These are phyloP conservation scores for Uromyces viciae-fabae DNA, from an alignment of 1,284 basidiomycete species.

Conservation along the genomic window DNA sequence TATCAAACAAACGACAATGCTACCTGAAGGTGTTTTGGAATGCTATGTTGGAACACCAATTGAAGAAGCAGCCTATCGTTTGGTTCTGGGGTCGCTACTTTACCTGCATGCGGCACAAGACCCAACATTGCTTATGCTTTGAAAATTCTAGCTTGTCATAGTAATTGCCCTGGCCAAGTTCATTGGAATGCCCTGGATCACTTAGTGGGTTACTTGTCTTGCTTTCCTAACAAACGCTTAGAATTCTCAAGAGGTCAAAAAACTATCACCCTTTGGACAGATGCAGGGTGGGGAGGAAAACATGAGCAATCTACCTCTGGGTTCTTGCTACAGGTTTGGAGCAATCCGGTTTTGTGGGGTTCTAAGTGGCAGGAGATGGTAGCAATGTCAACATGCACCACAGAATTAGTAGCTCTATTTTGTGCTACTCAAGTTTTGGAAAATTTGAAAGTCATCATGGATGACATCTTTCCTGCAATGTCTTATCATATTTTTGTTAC, in stretches of 20 bases:
- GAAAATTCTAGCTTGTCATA: background rate
- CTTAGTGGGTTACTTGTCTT: background rate
- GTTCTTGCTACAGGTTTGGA: background rate
- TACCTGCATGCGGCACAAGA: background rate
- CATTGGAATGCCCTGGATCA: slow-evolving; percentile 11
- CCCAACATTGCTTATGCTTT: background rate
- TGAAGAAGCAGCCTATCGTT: background rate
- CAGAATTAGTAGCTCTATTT: background rate
- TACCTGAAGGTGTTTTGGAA: background rate
- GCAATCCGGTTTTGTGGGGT: background rate
- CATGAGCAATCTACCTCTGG: background rate
- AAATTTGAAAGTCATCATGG: background rate
- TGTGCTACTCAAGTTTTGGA: background rate
- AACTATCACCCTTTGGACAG: background rate
- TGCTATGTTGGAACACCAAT: background rate
- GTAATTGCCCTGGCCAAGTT: background rate
- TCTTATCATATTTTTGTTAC: background rate
- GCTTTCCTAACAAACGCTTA: too few species aligned
- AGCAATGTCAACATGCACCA: background rate
- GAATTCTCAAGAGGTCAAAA: too few species aligned
- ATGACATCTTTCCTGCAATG: background rate
- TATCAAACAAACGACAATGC: background rate
- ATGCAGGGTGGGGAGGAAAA: slow-evolving; percentile 21
- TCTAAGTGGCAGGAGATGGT: background rate
- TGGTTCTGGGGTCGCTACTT: background rate